Evolutionary conservation across 2,329 filamentous ascomycete genomes (phyloP).

Genomic region (Phaeosphaeriaceae sp.): DNA sequence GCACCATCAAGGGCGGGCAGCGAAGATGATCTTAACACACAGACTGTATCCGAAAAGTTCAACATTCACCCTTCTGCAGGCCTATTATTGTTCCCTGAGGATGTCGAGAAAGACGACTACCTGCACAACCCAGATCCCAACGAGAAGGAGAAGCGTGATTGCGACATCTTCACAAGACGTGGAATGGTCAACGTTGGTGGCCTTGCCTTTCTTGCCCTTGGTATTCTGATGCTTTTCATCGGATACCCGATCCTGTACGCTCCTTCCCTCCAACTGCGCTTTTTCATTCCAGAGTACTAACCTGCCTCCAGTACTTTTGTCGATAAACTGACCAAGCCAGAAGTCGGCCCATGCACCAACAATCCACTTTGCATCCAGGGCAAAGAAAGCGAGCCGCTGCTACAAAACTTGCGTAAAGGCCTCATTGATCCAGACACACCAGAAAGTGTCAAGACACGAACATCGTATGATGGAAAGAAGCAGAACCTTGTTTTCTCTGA

Average conservation of each 20-base stretch:
- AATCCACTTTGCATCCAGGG: conserved; percentile 59
- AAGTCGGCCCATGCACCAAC: conserved; percentile 46
- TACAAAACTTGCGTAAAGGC: conserved; percentile 66
- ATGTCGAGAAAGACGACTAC: conserved; percentile 76
- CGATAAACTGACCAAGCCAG: conserved; percentile 49
- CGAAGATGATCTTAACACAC: conserved; percentile 71
- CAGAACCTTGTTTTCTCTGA: conserved; percentile 74
- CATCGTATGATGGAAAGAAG: conserved; percentile 63
- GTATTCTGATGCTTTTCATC: conserved; percentile 70
- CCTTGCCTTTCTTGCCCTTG: conserved; percentile 64
- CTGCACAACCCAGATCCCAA: conserved; percentile 73
- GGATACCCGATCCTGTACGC: conserved; percentile 73
- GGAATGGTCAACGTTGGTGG: conserved; percentile 70
- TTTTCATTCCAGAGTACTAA: conserved; percentile 15
- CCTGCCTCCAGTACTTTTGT: conserved; percentile 62
- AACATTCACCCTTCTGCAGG: conserved; percentile 73
- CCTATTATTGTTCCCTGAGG: conserved; percentile 71
- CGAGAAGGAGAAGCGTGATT: conserved; percentile 66
- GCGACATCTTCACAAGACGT: conserved; percentile 69
- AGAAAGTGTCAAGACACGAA: conserved; percentile 61
- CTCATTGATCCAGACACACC: conserved; percentile 74
- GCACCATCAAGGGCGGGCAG: conserved; percentile 66
- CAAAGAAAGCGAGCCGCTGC: conserved; percentile 55
- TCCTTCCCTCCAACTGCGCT: background rate
- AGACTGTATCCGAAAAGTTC: conserved; percentile 76